Base-by-base conservation (phyloP, 2,329 filamentous ascomycete genomes). In the Annulohypoxylon truncatum region DNA sequence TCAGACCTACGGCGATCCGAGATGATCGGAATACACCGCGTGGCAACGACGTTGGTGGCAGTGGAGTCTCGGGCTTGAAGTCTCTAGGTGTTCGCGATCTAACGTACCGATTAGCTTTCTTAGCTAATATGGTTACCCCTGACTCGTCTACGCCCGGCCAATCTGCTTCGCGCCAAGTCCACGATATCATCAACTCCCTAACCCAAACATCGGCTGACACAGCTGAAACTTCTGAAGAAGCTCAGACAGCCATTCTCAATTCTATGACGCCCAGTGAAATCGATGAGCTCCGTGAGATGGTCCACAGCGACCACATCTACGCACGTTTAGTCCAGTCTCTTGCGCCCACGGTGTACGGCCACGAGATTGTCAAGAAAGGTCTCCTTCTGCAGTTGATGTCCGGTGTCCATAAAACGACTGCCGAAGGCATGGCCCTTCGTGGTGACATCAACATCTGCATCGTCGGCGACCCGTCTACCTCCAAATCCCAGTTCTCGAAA, bases 381-480 rank as follows among this genome's bases (percentile, higher is more conserved):
- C 84, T 99, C 22, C 86, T 99, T 6, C 85, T 99, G 42, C 96
- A 99, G 79, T 85, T 99, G 48, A 93, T 99, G 87, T 93, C 94
- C n/a, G 96, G 96, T 83, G 93, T 99, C 1, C 89, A 90, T 80
- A 99, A 99, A 79, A 87, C 88, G 20, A 99, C 96, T 0, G 87
- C 93, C 0, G 96, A 99, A 80, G 95, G 93, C 67, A 97, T 99
- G 93, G 89, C 94, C 69, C 86, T 99, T 44, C 90, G 96, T 86
- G 96, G 96, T 72, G 96, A 99, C 77, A 94, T 99, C 83, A 99
- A 99, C 81, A 97, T 99, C 68, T 99, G 96, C 80, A 93, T 99
- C 72, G 96, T 99, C 63, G 96, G 96, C 65, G 96, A 99, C 77
- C 96, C 96, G 0, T 97, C 93, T 9, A 99, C 96, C 1, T 97